phyloP scores from a whole-genome alignment of 768 basidiomycete genomes.

The Tubosaeta sp. region DNA sequence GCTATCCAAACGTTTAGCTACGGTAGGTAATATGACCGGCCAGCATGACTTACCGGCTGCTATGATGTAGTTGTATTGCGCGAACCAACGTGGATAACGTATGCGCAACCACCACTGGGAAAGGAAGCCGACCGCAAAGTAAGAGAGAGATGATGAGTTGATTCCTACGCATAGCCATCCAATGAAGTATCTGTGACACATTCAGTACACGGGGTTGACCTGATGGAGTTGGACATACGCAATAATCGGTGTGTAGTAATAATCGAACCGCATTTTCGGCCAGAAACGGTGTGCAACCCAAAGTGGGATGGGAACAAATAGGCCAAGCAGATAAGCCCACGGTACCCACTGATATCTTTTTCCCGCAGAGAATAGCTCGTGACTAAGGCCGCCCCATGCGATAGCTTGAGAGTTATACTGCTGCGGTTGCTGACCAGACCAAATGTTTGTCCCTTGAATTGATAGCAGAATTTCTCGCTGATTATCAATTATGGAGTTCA shows the following conservation, averaged over 20 bases:
- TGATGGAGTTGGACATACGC: constrained; percentile 10
- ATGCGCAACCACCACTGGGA: constrained; percentile 60
- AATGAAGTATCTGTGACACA: constrained; percentile 31
- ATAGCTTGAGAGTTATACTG: constrained; percentile 33
- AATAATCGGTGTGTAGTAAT: constrained; percentile 33
- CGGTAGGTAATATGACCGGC: neutral
- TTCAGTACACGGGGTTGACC: constrained; percentile 4
- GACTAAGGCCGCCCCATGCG: constrained; percentile 39
- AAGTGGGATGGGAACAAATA: constrained; percentile 40
- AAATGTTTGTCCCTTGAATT: constrained; percentile 46
- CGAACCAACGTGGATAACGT: constrained; percentile 63
- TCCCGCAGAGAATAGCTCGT: constrained; percentile 31
- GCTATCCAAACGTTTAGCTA: constrained; percentile 13
- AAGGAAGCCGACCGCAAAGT: constrained; percentile 48
- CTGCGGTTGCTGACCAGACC: constrained; percentile 31
- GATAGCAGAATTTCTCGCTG: constrained; percentile 51
- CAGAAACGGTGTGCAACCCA: constrained; percentile 36
- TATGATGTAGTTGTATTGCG: constrained; percentile 61
- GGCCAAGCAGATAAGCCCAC: constrained; percentile 31
- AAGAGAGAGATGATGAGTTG: constrained; percentile 46
- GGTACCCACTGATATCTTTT: constrained; percentile 40
- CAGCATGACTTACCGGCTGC: constrained; percentile 45
- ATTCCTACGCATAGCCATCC: constrained; percentile 48
- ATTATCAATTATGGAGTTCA: constrained; percentile 53
- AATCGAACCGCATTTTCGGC: constrained; percentile 30